Conservation (phyloP, 2,329 filamentous ascomycete species). For the Ophiosphaerella herpotricha region DNA sequence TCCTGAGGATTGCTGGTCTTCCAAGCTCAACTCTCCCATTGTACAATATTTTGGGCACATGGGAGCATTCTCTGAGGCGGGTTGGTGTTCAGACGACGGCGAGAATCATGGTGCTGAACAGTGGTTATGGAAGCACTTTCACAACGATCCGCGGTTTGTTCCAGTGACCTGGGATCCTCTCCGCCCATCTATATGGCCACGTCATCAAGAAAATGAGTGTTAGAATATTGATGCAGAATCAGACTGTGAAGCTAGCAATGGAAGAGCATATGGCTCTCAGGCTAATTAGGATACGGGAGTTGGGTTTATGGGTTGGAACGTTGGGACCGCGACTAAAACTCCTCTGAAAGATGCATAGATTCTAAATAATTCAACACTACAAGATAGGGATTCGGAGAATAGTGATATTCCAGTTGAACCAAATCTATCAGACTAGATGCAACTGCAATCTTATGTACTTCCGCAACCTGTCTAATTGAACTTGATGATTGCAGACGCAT, state of each 20-base stretch:
- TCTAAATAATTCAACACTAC: not conserved
- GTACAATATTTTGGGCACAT: not conserved
- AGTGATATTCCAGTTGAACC: too few relatives aligned
- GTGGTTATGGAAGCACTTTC: constrained; percentile 7
- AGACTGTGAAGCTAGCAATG: too few relatives aligned
- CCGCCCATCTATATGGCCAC: not conserved
- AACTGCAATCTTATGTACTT: not conserved
- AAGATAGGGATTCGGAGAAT: not conserved
- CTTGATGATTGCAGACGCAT: constrained; percentile 18
- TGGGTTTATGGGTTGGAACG: too few relatives aligned
- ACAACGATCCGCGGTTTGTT: constrained; percentile 3
- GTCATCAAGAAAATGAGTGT: not conserved
- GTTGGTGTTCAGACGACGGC: not conserved
- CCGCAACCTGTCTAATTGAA: constrained; percentile 26
- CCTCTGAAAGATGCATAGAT: too few relatives aligned
- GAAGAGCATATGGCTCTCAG: too few relatives aligned
- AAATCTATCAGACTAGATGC: too few relatives aligned
- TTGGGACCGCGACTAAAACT: too few relatives aligned
- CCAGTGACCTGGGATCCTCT: constrained; percentile 4
- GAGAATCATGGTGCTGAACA: not conserved
- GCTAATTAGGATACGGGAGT: too few relatives aligned
- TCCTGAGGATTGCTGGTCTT: not conserved
- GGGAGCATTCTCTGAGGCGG: not conserved
- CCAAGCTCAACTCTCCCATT: not conserved
- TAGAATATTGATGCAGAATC: too few relatives aligned